A percentile compares a stretch with the other conserved stretches of the same genome.
Evolutionary conservation across 805 yeast genomes (phyloP).

Genomic region (Candida mattraensis): DNA sequence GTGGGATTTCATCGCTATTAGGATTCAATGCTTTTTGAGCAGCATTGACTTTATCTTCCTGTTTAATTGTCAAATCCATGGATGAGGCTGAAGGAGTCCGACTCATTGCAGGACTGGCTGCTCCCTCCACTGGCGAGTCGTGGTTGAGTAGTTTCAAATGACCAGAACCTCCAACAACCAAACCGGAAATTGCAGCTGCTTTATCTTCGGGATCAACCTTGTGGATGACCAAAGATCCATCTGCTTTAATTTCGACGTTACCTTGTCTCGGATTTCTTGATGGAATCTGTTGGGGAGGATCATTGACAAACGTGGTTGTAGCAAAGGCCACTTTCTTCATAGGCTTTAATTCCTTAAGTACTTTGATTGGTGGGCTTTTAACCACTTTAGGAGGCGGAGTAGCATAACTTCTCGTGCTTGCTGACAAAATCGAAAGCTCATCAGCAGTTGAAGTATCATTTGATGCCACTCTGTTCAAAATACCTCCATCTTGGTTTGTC

Average conservation of each 20-base stretch:
- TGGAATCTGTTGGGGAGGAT: slow-evolving; percentile 95
- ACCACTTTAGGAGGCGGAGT: slow-evolving; percentile 31
- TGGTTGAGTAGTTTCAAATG: slow-evolving; percentile 47
- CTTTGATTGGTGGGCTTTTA: slow-evolving; percentile 31
- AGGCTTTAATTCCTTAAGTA: slow-evolving; percentile 29
- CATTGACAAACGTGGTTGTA: slow-evolving; percentile 65
- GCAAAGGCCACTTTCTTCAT: slow-evolving; percentile 76
- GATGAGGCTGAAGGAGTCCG: slow-evolving; percentile 19
- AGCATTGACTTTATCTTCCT: slow-evolving; percentile 30
- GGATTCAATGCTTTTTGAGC: slow-evolving; percentile 31
- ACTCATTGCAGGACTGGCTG: slow-evolving; percentile 17
- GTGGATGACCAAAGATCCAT: slow-evolving; percentile 37
- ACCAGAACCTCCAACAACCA: slow-evolving; percentile 80
- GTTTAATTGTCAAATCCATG: slow-evolving; percentile 29
- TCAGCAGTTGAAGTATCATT: slow-evolving; percentile 15
- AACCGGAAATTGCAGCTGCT: slow-evolving; percentile 53
- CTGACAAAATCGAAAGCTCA: slow-evolving; percentile 12
- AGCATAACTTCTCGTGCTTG: slow-evolving; percentile 16
- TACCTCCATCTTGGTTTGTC: slow-evolving; percentile 18
- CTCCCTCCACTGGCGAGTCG: slow-evolving; percentile 6
- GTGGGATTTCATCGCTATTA: slow-evolving; percentile 22
- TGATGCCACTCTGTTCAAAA: slow-evolving; percentile 18
- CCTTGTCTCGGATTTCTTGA: slow-evolving; percentile 81
- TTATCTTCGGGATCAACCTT: slow-evolving; percentile 34
- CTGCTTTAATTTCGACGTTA: slow-evolving; percentile 48